A percentile compares a stretch with the other conserved stretches of the same genome.
Evolutionary conservation across 495 filamentous ascomycete genomes (phyloP).

Genomic region (Trichoderma gamsii): DNA sequence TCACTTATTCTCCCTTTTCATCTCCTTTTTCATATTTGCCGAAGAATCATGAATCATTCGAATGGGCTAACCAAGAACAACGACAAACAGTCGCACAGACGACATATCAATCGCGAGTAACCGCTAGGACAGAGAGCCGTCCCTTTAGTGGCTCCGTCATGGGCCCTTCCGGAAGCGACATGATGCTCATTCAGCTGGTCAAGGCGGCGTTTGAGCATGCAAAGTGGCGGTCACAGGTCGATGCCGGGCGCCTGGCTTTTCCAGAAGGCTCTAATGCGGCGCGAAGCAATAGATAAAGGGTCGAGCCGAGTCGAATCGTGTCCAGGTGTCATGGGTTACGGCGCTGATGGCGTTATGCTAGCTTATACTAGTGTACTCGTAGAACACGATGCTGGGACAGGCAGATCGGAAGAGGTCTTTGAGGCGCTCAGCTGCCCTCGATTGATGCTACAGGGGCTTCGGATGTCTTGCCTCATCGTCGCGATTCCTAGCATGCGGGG

Average conservation of each 20-base stretch:
- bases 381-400: background rate
- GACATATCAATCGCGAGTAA: slow-evolving; percentile 11
- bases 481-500: background rate
- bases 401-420: background rate
- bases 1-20: background rate
- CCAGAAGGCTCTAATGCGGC: background rate
- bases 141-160: slow-evolving; percentile 13
- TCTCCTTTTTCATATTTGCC: background rate
- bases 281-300: background rate
- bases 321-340: background rate
- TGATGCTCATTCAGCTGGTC: slow-evolving; percentile 11
- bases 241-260: slow-evolving; percentile 13
- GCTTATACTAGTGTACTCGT: no score
- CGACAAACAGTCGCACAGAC: slow-evolving; percentile 10
- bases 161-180: slow-evolving; percentile 10
- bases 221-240: slow-evolving; percentile 13
- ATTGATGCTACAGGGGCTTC: slow-evolving; percentile 6
- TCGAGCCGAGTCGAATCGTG: background rate
- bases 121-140: background rate
- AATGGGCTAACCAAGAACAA: background rate
- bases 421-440: slow-evolving; percentile 6
- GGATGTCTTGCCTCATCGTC: slow-evolving; percentile 9
- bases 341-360: background rate
- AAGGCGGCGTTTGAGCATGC: slow-evolving; percentile 12
- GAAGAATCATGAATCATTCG: background rate